Base-by-base conservation (phyloP, 2,329 filamentous ascomycete species). In the Chaetothyriales sp. region DNA sequence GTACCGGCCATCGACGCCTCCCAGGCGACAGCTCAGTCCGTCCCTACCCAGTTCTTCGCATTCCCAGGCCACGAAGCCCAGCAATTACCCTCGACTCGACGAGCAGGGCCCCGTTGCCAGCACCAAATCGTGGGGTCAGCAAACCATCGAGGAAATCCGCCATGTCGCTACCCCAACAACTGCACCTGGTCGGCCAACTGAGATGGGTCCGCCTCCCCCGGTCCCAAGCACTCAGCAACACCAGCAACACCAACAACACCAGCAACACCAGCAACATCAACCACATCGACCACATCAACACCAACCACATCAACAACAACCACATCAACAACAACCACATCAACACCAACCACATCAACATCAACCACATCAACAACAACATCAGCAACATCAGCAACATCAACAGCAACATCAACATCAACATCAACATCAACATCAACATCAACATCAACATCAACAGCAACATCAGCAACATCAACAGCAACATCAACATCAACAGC, bases 11-110 rank as follows among this genome's bases (percentile, higher is more conserved):
- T 66, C 73, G 10, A 37, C 56, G 54, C 81, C 83, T 6, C 77
- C 79, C 1, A 76, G 80, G 47, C 79, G 83, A 46, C 76, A 77
- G 50, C 74, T 79, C 1, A 89, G 86, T 49, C 86, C 78, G 85
- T 63, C 69, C 89, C 8, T 87, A 94, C 59, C 62, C 69, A 4
- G 44, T 4, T 19, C 8, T 18, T 46, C 19, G 10, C 13, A 20
- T 28, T 46, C n/a, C 13, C 18, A 19, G 44, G 5, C 18, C 4
- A 18, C 44, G 10, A 46, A 20, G n/a, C 68, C 70, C 64, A 68
- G 68, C 40, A 60, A 73, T 33, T 61, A 57, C 50, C 51, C 59
- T 10, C 54, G 57, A 19, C 49, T 55, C 15, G 58, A 61, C 20
- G 53, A 57, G 18, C 49, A 49, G 8, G 49, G 72, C 44, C 66